Conservation (phyloP, 192 early-diverging fungal genomes). For the Coemansia sp. region DNA sequence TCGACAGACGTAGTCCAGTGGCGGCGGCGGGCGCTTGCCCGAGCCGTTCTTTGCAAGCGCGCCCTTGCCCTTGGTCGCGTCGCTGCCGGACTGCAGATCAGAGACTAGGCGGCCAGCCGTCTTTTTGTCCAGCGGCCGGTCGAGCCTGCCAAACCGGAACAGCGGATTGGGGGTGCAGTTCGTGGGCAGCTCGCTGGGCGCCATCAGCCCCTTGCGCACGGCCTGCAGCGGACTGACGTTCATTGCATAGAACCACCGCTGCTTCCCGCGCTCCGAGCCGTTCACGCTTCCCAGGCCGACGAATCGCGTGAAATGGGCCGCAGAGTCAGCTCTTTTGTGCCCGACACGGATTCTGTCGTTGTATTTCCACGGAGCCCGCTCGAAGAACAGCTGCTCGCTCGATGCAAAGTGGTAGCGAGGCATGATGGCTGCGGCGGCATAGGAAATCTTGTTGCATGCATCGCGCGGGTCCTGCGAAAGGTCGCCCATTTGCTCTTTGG, state of each 20-base stretch:
- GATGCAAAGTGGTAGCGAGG: conserved; percentile 90
- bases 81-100: conserved; percentile 42
- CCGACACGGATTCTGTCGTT: conserved; percentile 30
- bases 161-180: conserved; percentile 61
- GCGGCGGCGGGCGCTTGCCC: conserved; percentile 31
- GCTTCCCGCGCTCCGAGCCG: conserved; percentile 58
- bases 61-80: conserved; percentile 42
- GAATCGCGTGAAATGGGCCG: conserved; percentile 66
- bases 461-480: conserved; percentile 10
- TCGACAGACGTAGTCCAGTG: conserved; percentile 59
- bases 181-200: conserved; percentile 34
- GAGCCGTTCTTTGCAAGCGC: conserved; percentile 6
- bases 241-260: conserved; percentile 91
- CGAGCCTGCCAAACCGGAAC: conserved; percentile 21
- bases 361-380: conserved; percentile 76
- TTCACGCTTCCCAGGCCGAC: conserved; percentile 73
- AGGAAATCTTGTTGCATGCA: conserved; percentile 43
- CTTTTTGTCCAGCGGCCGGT: conserved; percentile 18
- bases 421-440: conserved; percentile 51
- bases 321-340: conserved; percentile 8
- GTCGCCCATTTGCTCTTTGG: conserved; percentile 9
- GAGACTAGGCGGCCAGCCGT: conserved; percentile 11
- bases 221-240: conserved; percentile 67
- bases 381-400: conserved; percentile 66
- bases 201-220: conserved; percentile 27